These are phyloP conservation scores for Moniliella sp. DNA, from an alignment of 1,284 basidiomycete species.

Conservation along the genomic window DNA sequence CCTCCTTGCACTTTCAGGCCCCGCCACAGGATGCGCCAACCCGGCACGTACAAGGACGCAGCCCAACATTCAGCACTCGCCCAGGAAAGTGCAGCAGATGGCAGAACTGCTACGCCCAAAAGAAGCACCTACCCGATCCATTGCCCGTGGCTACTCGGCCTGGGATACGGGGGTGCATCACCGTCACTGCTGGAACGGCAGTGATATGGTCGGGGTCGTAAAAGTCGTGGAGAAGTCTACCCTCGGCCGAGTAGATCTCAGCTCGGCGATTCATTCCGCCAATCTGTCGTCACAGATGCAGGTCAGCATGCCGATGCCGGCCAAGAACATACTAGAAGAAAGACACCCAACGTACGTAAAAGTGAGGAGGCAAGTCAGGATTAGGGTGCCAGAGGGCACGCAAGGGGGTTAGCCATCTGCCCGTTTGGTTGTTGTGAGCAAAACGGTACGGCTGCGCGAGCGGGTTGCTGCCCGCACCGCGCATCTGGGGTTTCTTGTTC, in stretches of 20 bases:
- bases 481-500: no score
- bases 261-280: conserved; percentile 24
- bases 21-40: no score
- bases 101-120: no score
- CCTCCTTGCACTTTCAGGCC: no score
- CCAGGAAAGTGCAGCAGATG: no score
- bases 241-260: conserved; percentile 20
- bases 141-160: conserved; percentile 19
- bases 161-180: conserved; percentile 16
- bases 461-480: no score
- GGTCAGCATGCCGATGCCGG: not conserved
- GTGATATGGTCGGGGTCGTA: conserved; percentile 26
- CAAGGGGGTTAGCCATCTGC: conserved; percentile 33
- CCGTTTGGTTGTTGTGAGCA: no score
- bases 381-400: conserved; percentile 21
- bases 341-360: conserved; percentile 3
- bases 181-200: conserved; percentile 25
- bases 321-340: no score
- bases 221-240: conserved; percentile 13
- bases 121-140: conserved; percentile 16
- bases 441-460: no score
- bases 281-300: conserved; percentile 6
- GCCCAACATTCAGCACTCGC: no score
- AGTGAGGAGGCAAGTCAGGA: conserved; percentile 16
- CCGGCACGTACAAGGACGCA: no score